phyloP scores from a whole-genome alignment of 176 grass and related monocot genomes.

The Eleusine indica region DNA sequence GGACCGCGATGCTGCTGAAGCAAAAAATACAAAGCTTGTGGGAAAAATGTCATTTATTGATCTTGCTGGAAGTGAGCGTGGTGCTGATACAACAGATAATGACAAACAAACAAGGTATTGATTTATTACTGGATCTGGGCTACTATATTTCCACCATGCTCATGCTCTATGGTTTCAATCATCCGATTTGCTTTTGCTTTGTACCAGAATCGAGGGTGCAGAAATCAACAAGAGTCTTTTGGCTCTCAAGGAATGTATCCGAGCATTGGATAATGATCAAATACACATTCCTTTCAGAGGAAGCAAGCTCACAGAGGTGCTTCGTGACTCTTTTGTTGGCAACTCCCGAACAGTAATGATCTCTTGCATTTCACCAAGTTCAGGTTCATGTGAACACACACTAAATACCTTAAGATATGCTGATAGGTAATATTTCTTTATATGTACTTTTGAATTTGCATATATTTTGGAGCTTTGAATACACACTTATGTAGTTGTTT shows the following conservation, averaged over 20 bases:
- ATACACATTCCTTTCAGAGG: constrained; percentile 87
- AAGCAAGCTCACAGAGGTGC: constrained; percentile 86
- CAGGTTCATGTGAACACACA: constrained; percentile 79
- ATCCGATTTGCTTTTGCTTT: constrained; percentile 10
- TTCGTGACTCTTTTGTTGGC: constrained; percentile 80
- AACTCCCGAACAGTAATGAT: constrained; percentile 82
- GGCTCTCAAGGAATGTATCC: constrained; percentile 85
- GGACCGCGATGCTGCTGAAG: constrained; percentile 80
- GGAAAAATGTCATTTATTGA: constrained; percentile 91
- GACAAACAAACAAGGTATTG: constrained; percentile 66
- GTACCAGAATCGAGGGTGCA: constrained; percentile 92
- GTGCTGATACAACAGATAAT: constrained; percentile 74
- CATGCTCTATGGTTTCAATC: background rate
- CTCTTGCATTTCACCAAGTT: constrained; percentile 75
- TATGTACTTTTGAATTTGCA: background rate
- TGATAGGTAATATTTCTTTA: constrained; percentile 64
- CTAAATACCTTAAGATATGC: constrained; percentile 96
- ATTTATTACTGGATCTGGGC: background rate
- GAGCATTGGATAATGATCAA: constrained; percentile 83
- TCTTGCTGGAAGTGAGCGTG: constrained; percentile 80
- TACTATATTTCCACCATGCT: constrained; percentile 1
- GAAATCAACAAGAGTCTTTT: constrained; percentile 92
- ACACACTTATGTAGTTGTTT: constrained; percentile 17
- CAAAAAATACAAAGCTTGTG: constrained; percentile 71
- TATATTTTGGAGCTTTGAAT: constrained; percentile 18